Percentiles rank a stretch among this genome's conserved stretches.
phyloP scores from a whole-genome alignment of 495 filamentous ascomycete genomes.

The Elaphomyces granulatus region DNA sequence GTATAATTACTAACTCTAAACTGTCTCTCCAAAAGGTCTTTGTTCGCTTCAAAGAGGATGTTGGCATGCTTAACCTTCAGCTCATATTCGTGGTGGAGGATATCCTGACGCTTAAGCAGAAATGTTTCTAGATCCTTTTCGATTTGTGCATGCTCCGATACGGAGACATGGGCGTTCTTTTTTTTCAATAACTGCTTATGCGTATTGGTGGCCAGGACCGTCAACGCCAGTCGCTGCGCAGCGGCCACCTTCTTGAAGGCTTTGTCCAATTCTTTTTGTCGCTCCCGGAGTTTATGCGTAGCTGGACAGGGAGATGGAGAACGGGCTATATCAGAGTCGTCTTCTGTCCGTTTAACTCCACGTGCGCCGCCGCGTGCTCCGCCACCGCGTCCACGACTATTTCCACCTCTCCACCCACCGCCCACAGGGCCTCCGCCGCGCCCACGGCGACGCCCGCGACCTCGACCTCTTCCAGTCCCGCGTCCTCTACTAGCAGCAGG shows the following conservation, averaged over 20 bases:
- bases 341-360: slow-evolving; percentile 18
- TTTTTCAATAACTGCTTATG: slow-evolving; percentile 26
- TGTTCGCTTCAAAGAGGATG: slow-evolving; percentile 15
- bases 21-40: slow-evolving; percentile 15
- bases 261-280: slow-evolving; percentile 28
- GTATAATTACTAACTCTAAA: slow-evolving; percentile 14
- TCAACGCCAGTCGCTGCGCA: slow-evolving; percentile 26
- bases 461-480: slow-evolving; percentile 19
- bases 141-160: slow-evolving; percentile 27
- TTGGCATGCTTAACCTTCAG: slow-evolving; percentile 17
- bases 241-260: slow-evolving; percentile 31
- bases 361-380: slow-evolving; percentile 13
- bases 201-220: slow-evolving; percentile 24
- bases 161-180: slow-evolving; percentile 28
- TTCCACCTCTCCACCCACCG: too few relatives aligned
- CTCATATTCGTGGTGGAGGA: slow-evolving; percentile 17
- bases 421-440: slow-evolving; percentile 25
- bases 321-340: slow-evolving; percentile 20
- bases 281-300: slow-evolving; percentile 24
- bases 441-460: slow-evolving; percentile 20
- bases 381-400: slow-evolving; percentile 16
- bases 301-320: slow-evolving; percentile 23
- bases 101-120: slow-evolving; percentile 8
- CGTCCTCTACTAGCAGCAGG: slow-evolving; percentile 3
- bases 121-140: slow-evolving; percentile 9